Base-by-base conservation (phyloP, 306 rosid species). In the Begonia loranthoides region DNA sequence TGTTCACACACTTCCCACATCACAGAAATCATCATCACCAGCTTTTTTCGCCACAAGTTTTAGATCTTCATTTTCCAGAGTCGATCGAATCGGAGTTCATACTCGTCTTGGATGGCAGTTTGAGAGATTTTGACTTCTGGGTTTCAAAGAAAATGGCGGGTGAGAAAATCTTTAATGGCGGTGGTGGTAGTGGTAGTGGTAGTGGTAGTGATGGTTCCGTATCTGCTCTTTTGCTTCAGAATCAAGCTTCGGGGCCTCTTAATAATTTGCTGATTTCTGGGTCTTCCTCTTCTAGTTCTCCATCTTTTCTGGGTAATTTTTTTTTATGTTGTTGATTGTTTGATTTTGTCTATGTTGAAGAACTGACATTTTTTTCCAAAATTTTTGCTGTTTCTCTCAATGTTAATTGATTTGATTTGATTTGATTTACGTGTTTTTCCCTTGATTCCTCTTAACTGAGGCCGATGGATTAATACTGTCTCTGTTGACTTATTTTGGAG, bases 1-100 rank as follows among this genome's bases (percentile, higher is more conserved):
- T 83, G 87, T 81, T 87, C 94, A 62, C 87, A 77, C 68, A 87
- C 96, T 54, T 87, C 90, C 19, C 94, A 87, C 82, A 83, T 87
- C 84, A 87, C 94, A 22, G 90, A 76, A 66, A 80, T 87, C 77
- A 83, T 87, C 56, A 87, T 80, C 76, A 87, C 96, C 73, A 87
- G 94, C 72, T 87, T 87, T 82, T 87, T 87, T 17, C 96, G 90
- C 80, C 96, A 83, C 52, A 87, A 87, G 79, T 45, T 70, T 56
- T 82, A 82, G 64, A 59, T 71, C 51, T 28, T 28, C 36, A 7
- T 10, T 9, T 0, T 19, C 1, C 16, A 10, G 11, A 10, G 16
- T 49, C 51, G 21, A 11, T n/a, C 36, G 3, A 7, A 58, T 21
- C 49, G 43, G 17, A 50, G 36, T 28, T 1, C 9, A 52, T 48